phyloP scores from a whole-genome alignment of 371 early-diverging fungal genomes.

The Mortierella sp. region DNA sequence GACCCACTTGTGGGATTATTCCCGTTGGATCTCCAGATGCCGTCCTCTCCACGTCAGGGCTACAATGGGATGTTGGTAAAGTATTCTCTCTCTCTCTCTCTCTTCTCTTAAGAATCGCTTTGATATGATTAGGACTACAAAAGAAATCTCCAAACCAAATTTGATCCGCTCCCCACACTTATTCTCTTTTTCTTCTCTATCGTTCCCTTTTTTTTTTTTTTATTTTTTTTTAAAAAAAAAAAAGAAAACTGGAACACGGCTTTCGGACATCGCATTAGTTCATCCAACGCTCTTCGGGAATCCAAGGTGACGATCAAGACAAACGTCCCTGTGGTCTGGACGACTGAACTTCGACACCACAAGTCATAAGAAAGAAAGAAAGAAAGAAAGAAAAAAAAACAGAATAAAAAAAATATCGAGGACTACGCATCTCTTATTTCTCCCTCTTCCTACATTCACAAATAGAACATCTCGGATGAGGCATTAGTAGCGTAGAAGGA shows the following conservation, averaged over 20 bases:
- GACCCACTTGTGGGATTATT: slow-evolving; percentile 90
- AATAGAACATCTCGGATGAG: too few species aligned
- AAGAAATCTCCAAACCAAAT: not conserved
- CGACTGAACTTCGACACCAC: slow-evolving; percentile 62
- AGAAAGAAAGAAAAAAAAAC: not conserved
- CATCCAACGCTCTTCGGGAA: slow-evolving; percentile 77
- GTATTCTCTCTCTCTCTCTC: slow-evolving; percentile 2
- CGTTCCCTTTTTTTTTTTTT: not conserved
- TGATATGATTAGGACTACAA: not conserved
- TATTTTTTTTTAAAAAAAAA: not conserved
- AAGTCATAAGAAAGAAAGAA: not conserved
- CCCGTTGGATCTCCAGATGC: slow-evolving; percentile 78
- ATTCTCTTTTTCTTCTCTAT: not conserved
- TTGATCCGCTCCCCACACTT: not conserved
- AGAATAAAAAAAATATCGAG: not conserved
- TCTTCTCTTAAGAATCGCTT: not conserved
- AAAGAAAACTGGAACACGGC: slow-evolving; percentile 64
- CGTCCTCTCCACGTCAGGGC: slow-evolving; percentile 74
- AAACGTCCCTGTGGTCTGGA: slow-evolving; percentile 81
- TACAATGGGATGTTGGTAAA: slow-evolving; percentile 89
- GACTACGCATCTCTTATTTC: too few species aligned
- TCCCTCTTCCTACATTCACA: too few species aligned
- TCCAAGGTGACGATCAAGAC: slow-evolving; percentile 71
- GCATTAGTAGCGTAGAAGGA: too few species aligned
- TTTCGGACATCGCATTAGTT: slow-evolving; percentile 80